Percentiles rank a stretch among this genome's conserved stretches.
Evolutionary conservation across 176 grass and related monocot genomes (phyloP).

Genomic region (Dactylis glomerata): DNA sequence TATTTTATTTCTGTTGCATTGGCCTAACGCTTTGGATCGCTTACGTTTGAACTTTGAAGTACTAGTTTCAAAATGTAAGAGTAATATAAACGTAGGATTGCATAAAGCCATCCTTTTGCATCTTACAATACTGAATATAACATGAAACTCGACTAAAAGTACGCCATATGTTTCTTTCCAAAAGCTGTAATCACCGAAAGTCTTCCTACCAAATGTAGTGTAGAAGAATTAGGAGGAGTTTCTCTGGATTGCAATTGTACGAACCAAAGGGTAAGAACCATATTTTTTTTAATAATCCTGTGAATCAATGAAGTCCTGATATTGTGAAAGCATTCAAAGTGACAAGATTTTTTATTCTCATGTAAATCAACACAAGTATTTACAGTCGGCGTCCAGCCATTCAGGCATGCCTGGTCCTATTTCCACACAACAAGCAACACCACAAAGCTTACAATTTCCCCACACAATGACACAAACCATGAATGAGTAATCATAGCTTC

Average conservation of each 20-base stretch:
- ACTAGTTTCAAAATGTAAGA: no score
- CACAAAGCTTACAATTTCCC: neutral
- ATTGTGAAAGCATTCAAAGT: neutral
- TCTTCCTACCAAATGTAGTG: neutral
- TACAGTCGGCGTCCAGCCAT: neutral
- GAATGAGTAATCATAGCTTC: neutral
- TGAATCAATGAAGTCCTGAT: neutral
- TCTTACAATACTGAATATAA: neutral
- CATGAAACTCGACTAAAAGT: neutral
- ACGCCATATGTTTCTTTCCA: neutral
- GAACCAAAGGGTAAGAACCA: neutral
- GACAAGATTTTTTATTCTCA: neutral
- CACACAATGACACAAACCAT: neutral
- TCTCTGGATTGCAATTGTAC: neutral
- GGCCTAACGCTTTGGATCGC: no score
- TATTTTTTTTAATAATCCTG: neutral
- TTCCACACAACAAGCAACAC: neutral
- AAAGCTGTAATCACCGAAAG: neutral
- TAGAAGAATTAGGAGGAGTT: neutral
- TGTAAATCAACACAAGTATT: neutral
- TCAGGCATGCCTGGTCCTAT: neutral
- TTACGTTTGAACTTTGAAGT: no score
- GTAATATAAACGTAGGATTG: neutral
- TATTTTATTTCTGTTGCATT: no score
- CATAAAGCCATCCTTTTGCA: neutral